These are phyloP conservation scores for Leptodontidium sp. DNA, from an alignment of 2,329 filamentous ascomycete genomes.

Conservation along the genomic window DNA sequence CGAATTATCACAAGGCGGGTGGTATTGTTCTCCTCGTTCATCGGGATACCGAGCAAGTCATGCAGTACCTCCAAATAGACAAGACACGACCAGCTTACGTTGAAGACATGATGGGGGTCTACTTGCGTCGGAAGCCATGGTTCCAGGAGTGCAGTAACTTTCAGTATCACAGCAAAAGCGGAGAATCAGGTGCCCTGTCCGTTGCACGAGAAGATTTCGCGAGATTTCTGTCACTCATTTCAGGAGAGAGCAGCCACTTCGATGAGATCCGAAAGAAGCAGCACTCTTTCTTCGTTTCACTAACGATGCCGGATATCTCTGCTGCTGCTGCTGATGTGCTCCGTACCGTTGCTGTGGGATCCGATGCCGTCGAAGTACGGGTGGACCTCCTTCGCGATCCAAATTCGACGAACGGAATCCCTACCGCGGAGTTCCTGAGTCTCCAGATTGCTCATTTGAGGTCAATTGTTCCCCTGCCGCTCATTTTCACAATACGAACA, in stretches of 20 bases:
- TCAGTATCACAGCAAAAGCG: conserved; percentile 85
- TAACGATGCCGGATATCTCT: conserved; percentile 81
- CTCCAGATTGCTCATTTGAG: conserved; percentile 84
- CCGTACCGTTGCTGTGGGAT: conserved; percentile 78
- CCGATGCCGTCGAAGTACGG: conserved; percentile 93
- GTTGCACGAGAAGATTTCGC: conserved; percentile 67
- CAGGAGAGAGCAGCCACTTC: conserved; percentile 66
- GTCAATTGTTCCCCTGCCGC: conserved; percentile 73
- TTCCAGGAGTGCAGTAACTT: conserved; percentile 94
- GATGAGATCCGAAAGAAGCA: conserved; percentile 67
- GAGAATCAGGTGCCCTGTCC: conserved; percentile 43
- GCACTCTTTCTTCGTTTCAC: conserved; percentile 90
- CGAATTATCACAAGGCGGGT: conserved; percentile 75
- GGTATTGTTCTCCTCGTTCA: conserved; percentile 89
- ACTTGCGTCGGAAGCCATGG: conserved; percentile 87
- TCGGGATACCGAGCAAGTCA: conserved; percentile 85
- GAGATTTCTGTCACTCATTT: conserved; percentile 75
- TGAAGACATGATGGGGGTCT: conserved; percentile 91
- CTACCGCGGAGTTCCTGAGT: conserved; percentile 77
- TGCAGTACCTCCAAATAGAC: conserved; percentile 88
- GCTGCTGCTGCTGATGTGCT: conserved; percentile 70
- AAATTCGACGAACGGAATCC: conserved; percentile 59
- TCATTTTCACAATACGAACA: conserved; percentile 93
- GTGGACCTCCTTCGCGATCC: conserved; percentile 86
- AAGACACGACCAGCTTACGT: conserved; percentile 92